Evolutionary conservation across 768 basidiomycete genomes (phyloP).

Genomic region (Zangia roseola): DNA sequence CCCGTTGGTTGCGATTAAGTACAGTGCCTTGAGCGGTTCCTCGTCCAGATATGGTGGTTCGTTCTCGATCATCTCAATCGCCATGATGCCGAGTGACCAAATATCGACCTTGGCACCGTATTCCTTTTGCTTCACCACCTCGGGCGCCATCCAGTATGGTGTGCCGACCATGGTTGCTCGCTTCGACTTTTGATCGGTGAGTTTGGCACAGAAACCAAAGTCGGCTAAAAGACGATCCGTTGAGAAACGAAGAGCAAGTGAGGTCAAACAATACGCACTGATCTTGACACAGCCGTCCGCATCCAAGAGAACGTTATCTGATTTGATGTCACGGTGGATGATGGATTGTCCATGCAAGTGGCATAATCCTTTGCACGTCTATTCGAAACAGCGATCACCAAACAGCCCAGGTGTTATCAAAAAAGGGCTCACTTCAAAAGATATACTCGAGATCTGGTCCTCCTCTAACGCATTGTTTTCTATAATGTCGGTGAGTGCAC

Average conservation of each 20-base stretch:
- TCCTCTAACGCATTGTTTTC: slow-evolving; percentile 95
- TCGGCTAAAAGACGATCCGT: slow-evolving; percentile 63
- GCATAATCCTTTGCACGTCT: slow-evolving; percentile 95
- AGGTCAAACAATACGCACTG: slow-evolving; percentile 54
- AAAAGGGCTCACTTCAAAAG: slow-evolving; percentile 67
- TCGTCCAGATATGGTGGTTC: slow-evolving; percentile 96
- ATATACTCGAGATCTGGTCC: slow-evolving; percentile 92
- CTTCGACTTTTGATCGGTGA: slow-evolving; percentile 95
- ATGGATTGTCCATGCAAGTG: slow-evolving; percentile 93
- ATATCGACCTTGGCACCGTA: slow-evolving; percentile 97
- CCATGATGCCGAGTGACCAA: slow-evolving; percentile 98
- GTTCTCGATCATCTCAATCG: slow-evolving; percentile 98
- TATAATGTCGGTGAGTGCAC: slow-evolving; percentile 95
- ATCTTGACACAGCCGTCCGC: slow-evolving; percentile 94
- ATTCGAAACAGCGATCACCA: not conserved
- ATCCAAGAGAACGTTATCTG: slow-evolving; percentile 93
- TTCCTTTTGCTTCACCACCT: slow-evolving; percentile 96
- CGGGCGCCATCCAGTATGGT: slow-evolving; percentile 99
- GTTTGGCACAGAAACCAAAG: slow-evolving; percentile 95
- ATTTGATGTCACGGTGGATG: slow-evolving; percentile 97
- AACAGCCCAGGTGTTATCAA: not conserved
- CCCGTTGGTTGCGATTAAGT: slow-evolving; percentile 96
- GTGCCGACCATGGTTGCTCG: slow-evolving; percentile 99
- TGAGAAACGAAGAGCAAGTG: not conserved
- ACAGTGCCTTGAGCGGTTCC: slow-evolving; percentile 91